Conservation (phyloP, 2,329 filamentous ascomycete species). For the Pseudopyrenochaeta lycopersici region DNA sequence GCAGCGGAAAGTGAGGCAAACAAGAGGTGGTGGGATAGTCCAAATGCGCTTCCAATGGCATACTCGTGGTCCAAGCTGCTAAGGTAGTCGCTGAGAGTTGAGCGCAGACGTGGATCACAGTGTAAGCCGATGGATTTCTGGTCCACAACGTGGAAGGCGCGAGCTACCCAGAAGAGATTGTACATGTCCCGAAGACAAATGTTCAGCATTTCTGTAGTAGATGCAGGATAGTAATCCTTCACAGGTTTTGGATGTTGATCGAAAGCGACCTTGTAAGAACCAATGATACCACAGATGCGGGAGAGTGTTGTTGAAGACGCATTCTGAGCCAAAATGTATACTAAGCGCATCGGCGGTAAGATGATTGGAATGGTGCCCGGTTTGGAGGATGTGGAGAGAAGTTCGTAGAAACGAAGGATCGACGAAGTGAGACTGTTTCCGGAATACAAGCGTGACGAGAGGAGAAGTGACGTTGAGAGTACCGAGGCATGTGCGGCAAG, state of each 20-base stretch:
- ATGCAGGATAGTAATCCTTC: constrained; percentile 43
- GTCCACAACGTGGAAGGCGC: constrained; percentile 73
- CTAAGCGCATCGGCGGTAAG: constrained; percentile 71
- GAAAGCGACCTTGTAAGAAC: constrained; percentile 77
- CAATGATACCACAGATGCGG: constrained; percentile 73
- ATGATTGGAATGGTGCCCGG: constrained; percentile 65
- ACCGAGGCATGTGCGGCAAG: constrained; percentile 42
- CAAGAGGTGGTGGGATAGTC: constrained; percentile 56
- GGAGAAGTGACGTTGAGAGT: constrained; percentile 40
- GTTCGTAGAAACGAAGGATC: constrained; percentile 74
- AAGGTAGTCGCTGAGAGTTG: constrained; percentile 54
- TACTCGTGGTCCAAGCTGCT: constrained; percentile 50
- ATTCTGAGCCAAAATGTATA: constrained; percentile 77
- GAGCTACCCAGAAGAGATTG: constrained; percentile 81
- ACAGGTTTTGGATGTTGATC: constrained; percentile 65
- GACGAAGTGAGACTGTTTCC: constrained; percentile 58
- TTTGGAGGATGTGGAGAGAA: constrained; percentile 55
- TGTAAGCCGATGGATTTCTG: constrained; percentile 66
- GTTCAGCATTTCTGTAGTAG: constrained; percentile 71
- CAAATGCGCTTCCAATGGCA: constrained; percentile 54
- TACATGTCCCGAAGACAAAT: constrained; percentile 87
- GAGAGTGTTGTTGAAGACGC: constrained; percentile 70
- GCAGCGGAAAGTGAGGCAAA: constrained; percentile 57
- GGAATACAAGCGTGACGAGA: constrained; percentile 30
- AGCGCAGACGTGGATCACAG: constrained; percentile 57